Evolutionary conservation across 2,329 filamentous ascomycete genomes (phyloP).

Genomic region (Fusarium begoniae): DNA sequence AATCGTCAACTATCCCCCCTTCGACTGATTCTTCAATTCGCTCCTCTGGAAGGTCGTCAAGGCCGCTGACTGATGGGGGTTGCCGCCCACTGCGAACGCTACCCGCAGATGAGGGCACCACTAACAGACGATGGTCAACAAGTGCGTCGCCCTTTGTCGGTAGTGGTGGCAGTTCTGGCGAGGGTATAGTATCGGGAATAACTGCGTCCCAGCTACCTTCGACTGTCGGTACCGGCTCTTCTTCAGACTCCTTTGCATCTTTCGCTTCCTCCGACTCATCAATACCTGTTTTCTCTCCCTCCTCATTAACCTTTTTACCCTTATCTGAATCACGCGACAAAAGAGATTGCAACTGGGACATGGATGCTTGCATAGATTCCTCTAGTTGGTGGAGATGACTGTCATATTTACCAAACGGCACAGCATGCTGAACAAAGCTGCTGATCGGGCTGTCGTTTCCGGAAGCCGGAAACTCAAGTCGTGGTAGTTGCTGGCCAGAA

Average conservation of each 20-base stretch:
- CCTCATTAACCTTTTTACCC: not conserved
- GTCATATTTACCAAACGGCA: slow-evolving; percentile 25
- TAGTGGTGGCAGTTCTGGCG: slow-evolving; percentile 13
- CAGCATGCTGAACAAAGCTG: slow-evolving; percentile 36
- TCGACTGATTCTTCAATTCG: slow-evolving; percentile 33
- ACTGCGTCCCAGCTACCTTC: slow-evolving; percentile 24
- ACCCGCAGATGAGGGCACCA: slow-evolving; percentile 41
- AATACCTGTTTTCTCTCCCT: not conserved
- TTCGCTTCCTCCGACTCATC: not conserved
- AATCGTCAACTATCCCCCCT: slow-evolving; percentile 33
- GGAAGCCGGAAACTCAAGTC: slow-evolving; percentile 29
- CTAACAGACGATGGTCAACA: slow-evolving; percentile 10
- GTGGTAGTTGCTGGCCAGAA: slow-evolving; percentile 41
- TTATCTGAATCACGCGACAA: not conserved
- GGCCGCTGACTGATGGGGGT: slow-evolving; percentile 54
- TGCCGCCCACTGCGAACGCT: slow-evolving; percentile 61
- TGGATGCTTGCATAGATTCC: slow-evolving; percentile 21
- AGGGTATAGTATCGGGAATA: slow-evolving; percentile 39
- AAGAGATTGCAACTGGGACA: not conserved
- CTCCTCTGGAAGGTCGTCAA: slow-evolving; percentile 43
- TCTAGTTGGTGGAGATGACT: slow-evolving; percentile 35
- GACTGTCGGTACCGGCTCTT: not conserved
- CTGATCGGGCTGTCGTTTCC: slow-evolving; percentile 36
- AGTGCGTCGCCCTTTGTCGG: slow-evolving; percentile 5
- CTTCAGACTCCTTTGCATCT: slow-evolving; percentile 17